These are phyloP conservation scores for Botrytis deweyae DNA, from an alignment of 2,329 filamentous ascomycete genomes.

Conservation along the genomic window DNA sequence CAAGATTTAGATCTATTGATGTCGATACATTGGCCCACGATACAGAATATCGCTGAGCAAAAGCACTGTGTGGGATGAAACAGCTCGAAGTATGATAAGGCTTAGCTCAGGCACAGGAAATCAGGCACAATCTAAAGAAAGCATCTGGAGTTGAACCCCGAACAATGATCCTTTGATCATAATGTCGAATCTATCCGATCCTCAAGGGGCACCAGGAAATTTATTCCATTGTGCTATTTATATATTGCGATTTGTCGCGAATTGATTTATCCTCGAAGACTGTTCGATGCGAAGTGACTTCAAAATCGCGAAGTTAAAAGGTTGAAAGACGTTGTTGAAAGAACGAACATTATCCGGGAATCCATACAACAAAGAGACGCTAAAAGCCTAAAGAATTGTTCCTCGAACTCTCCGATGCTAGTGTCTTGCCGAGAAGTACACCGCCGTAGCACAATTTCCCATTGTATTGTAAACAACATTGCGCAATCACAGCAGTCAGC, in stretches of 20 bases:
- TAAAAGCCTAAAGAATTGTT: not conserved
- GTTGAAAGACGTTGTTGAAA: not conserved
- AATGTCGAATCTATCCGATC: not conserved
- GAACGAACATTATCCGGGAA: not conserved
- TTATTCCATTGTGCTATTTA: not conserved
- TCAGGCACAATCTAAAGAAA: not conserved
- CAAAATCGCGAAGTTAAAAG: not conserved
- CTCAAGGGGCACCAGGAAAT: not conserved
- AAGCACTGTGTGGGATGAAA: not conserved
- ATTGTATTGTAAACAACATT: not conserved
- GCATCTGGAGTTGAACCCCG: not conserved
- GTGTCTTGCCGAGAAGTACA: not conserved
- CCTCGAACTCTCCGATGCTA: not conserved
- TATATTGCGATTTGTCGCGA: not conserved
- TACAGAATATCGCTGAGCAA: not conserved
- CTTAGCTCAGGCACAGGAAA: not conserved
- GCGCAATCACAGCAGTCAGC: not conserved
- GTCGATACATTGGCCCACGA: not conserved
- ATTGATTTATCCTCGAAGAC: not conserved
- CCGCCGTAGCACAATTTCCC: too few relatives aligned
- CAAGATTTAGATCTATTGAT: too few relatives aligned
- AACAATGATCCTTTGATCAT: slow-evolving; percentile 5
- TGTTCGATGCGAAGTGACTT: not conserved
- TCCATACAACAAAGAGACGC: not conserved
- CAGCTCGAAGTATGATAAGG: not conserved